A percentile compares a stretch with the other conserved stretches of the same genome.
Conservation (phyloP, 495 filamentous ascomycete species). For the Aspergillus avenaceus region DNA sequence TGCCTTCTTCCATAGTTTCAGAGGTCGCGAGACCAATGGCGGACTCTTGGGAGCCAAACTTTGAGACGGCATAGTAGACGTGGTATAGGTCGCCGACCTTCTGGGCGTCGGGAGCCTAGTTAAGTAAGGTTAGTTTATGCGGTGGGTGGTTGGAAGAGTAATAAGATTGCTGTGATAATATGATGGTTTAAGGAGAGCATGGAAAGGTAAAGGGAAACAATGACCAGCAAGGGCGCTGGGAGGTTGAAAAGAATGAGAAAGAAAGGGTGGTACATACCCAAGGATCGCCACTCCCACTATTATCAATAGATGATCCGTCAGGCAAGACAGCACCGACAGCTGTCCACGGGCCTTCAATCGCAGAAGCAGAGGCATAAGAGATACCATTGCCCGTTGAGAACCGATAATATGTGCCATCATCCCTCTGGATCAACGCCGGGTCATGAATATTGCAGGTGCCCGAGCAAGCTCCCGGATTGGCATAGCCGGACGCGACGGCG, state of each 20-base stretch:
- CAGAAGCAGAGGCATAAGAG: slow-evolving; percentile 56
- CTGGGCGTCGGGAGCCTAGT: slow-evolving; percentile 69
- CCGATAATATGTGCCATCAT: slow-evolving; percentile 66
- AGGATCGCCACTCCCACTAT: slow-evolving; percentile 55
- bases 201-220: background rate
- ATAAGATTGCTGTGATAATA: background rate
- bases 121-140: background rate
- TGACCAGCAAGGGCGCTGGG: slow-evolving; percentile 1
- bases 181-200: background rate
- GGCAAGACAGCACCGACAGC: slow-evolving; percentile 55
- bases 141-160: background rate
- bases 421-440: slow-evolving; percentile 58
- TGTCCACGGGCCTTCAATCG: slow-evolving; percentile 65
- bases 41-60: slow-evolving; percentile 61
- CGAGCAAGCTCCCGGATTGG: slow-evolving; percentile 53
- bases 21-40: slow-evolving; percentile 69
- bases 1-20: slow-evolving; percentile 52
- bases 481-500: slow-evolving; percentile 37
- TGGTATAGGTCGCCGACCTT: slow-evolving; percentile 57
- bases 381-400: slow-evolving; percentile 69
- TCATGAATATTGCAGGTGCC: slow-evolving; percentile 63
- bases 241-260: background rate
- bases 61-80: slow-evolving; percentile 67
- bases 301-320: slow-evolving; percentile 55
- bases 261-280: slow-evolving; percentile 47